Percentiles rank a stretch among this genome's conserved stretches.
Conservation (phyloP, 257 asterid species). For the Fraxinus cuspidata region DNA sequence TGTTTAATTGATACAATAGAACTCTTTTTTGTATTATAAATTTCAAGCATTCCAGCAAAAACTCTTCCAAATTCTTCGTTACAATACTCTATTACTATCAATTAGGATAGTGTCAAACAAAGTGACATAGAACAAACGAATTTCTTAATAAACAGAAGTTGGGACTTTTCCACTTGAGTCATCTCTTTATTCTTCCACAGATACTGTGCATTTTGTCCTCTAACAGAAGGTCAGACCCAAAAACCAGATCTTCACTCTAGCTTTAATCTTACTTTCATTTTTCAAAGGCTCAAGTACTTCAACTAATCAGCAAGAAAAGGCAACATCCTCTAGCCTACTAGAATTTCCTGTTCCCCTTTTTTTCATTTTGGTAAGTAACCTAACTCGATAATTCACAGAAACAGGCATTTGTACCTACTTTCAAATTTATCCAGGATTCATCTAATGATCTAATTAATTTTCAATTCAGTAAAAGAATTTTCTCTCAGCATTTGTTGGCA, state of each 20-base stretch:
- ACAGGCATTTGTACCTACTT: too few species aligned
- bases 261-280: neutral
- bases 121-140: neutral
- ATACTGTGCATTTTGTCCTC: neutral
- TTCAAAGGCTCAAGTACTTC: neutral
- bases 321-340: neutral
- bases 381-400: too few species aligned
- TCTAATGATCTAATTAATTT: neutral
- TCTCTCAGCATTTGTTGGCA: neutral
- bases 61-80: neutral
- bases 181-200: neutral
- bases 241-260: neutral
- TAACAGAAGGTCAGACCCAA: neutral
- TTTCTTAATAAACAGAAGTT: neutral
- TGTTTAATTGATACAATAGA: neutral
- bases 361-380: neutral
- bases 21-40: neutral
- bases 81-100: neutral
- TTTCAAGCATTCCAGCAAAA: neutral
- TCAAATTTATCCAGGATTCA: neutral
- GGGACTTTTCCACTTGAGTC: neutral
- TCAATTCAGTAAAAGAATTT: neutral
- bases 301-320: neutral
- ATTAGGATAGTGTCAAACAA: neutral
- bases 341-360: neutral